Evolutionary conservation across 805 yeast genomes (phyloP), one percentile per base, ranked within the genome.

Genomic region (Vanderwaltozyma verrucispora): DNA sequence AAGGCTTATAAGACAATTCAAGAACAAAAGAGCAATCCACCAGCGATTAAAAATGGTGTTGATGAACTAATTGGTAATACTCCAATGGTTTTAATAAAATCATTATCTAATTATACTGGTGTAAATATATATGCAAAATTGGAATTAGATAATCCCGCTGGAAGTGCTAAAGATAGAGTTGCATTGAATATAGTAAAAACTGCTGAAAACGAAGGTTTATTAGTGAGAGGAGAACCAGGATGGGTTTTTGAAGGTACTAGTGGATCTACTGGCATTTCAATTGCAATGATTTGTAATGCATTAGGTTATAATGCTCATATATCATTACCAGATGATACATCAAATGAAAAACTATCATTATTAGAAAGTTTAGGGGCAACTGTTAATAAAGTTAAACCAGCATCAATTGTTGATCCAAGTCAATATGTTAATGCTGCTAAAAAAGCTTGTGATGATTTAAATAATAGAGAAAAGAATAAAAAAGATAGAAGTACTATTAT

Each of bases 221-320:
- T 88, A 28, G 54, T 63, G 5, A 60, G 68, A 36, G 86, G 83
- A 1, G 92, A 85, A 50, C 67, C 77, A 12, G 62, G 56, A 25
- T 50, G 59, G 51, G 80, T 89, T 1, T 87, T 78, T 57, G 98
- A 89, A 63, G 98, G 98, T 7, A 92, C 98, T 0, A 80, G 92
- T 10, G 98, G 98, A 0, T 87, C 96, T 0, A 89, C 98, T 0
- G 98, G 98, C 3, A 92, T 92, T 11, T 84, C 95, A 1, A 72
- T 89, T 49, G 95, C 96, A 0, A 75, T 87, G 60, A 68, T 92
- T n/a, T 84, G 94, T 44, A 76, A 86, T 47, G 81, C 95, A 0
- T 57, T 83, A 36, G 98, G 98, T 0, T 88, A 88, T 56, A 75
- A 72, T 16, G 83, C 95, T 0, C 96, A 87, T 51, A 92, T 89